Percentiles rank a stretch among this genome's conserved stretches.
These are phyloP conservation scores for Climacium dendroides DNA, from an alignment of 225 moss, liverwort and hornwort genomes.

Conservation along the genomic window DNA sequence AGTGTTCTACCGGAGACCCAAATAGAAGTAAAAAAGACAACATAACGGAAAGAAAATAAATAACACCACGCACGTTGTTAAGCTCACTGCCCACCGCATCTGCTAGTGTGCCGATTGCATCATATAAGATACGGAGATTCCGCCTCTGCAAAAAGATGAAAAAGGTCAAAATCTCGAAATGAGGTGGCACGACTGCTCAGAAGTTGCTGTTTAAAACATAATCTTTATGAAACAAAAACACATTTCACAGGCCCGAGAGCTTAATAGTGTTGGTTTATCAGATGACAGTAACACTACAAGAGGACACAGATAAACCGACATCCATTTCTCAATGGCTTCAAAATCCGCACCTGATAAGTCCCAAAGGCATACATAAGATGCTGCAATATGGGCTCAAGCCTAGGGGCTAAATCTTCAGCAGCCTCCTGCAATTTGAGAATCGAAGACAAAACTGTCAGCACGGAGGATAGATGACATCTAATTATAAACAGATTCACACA, in stretches of 20 bases:
- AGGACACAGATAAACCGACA: background rate
- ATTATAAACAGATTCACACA: background rate
- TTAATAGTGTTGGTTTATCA: background rate
- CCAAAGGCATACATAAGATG: constrained; percentile 99
- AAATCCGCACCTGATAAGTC: constrained; percentile 71
- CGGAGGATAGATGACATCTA: background rate
- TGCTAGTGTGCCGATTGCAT: constrained; percentile 92
- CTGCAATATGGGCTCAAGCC: constrained; percentile 82
- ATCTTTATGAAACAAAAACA: background rate
- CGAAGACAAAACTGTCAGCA: background rate
- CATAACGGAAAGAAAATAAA: background rate
- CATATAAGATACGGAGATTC: constrained; percentile 88
- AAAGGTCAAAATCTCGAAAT: background rate
- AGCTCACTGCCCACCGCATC: constrained; percentile 92
- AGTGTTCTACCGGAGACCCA: background rate
- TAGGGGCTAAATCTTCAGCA: constrained; percentile 89
- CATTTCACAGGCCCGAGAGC: background rate
- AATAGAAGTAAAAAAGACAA: background rate
- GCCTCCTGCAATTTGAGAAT: constrained; percentile 55
- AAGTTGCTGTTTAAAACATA: background rate
- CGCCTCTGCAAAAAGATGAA: constrained; percentile 47
- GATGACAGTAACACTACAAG: background rate
- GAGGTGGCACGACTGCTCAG: background rate
- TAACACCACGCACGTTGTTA: constrained; percentile 51
- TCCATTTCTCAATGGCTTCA: background rate